Base-by-base conservation (phyloP, 2,329 filamentous ascomycete genomes). In the Ascochyta lentis region DNA sequence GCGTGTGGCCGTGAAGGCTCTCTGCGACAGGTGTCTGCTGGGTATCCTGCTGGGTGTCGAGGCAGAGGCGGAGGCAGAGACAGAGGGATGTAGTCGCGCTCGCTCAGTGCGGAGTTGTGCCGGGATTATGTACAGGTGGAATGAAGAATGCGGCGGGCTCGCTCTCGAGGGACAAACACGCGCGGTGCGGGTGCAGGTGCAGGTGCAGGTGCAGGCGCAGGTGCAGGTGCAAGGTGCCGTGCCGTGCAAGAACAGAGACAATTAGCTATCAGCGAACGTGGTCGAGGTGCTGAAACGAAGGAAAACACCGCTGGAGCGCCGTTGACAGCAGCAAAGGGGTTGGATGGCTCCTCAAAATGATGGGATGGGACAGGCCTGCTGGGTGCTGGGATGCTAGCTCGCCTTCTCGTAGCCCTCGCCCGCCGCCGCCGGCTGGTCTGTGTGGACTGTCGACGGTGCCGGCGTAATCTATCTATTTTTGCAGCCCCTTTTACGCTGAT, bases 241-340 rank as follows among this genome's bases (percentile, higher is more conserved):
- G 46, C 46, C 42, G 29, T 54, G 46, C 53, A 37, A 48, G 43
- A 33, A 44, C 29, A 52, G 53, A 45, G 40, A 48, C 60, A 58
- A 68, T 59, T 64, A 68, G 54, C 56, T 63, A 56, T 33, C 67
- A 75, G 67, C 72, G 72, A 74, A 52, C 52, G 71, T 73, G 59
- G 54, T 59, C 53, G 60, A 54, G 48, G 52, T 47, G 45, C 54
- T 65, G 45, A 68, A 73, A 73, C 68, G 69, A 72, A 70, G 60
- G 71, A 61, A 66, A 59, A 55, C 42, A 53, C 49, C 39, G 49
- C 53, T 51, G 47, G 31, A 56, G 9, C 19, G 58, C 60, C 58
- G 61, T 68, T 66, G 59, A 57, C 55, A 54, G 56, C 45, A 60
- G 53, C 57, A 60, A 61, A 62, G 62, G 64, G 61, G 65, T 59